Conservation (phyloP, 768 basidiomycete genomes). For the Rhodocollybia butyracea region DNA sequence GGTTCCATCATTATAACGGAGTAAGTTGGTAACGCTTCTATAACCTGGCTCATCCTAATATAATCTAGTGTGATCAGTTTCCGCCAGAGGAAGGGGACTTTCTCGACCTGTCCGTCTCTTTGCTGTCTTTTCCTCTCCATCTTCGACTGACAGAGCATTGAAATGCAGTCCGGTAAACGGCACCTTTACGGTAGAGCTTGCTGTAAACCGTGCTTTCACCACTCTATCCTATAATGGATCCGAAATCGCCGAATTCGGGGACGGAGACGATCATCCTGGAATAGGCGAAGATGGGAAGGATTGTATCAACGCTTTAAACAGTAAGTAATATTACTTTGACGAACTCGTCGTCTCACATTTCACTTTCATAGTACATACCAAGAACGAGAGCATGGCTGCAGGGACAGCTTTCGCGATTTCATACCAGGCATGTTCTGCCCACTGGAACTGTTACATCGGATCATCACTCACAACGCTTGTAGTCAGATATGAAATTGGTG, state of each 20-base stretch:
- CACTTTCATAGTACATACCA: conserved; percentile 34
- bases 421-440: conserved; percentile 24
- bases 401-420: conserved; percentile 47
- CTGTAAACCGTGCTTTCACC: conserved; percentile 40
- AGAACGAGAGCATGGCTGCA: conserved; percentile 42
- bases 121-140: not conserved
- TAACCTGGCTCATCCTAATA: not conserved
- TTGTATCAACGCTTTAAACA: conserved; percentile 34
- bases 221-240: conserved; percentile 31
- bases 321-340: conserved; percentile 19
- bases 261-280: conserved; percentile 34
- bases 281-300: conserved; percentile 24
- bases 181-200: conserved; percentile 39
- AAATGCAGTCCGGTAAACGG: conserved; percentile 34
- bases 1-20: conserved; percentile 38
- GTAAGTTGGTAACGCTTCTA: conserved; percentile 17
- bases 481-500: conserved; percentile 36
- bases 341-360: not conserved
- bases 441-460: not conserved
- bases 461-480: not conserved
- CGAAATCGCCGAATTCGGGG: conserved; percentile 22
- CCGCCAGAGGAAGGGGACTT: conserved; percentile 40
- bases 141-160: not conserved
- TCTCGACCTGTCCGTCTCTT: conserved; percentile 34
- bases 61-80: conserved; percentile 46